A percentile compares a stretch with the other conserved stretches of the same genome.
Conservation (phyloP, 2,329 filamentous ascomycete genomes). For the Xylaria sp. region DNA sequence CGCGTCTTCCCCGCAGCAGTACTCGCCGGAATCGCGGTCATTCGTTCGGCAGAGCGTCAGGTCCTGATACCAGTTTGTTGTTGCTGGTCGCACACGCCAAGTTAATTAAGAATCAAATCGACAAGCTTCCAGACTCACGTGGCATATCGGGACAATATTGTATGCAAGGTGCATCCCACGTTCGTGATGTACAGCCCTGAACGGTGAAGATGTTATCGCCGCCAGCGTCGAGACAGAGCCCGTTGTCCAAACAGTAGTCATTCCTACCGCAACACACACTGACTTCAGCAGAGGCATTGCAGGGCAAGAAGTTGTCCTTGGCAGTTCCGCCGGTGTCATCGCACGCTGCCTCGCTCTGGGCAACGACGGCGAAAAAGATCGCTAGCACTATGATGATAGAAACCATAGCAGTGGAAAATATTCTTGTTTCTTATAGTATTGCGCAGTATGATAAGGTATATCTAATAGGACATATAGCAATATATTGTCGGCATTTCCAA, state of each 20-base stretch:
- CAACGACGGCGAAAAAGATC: neutral
- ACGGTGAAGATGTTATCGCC: constrained; percentile 38
- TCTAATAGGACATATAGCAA: too few relatives aligned
- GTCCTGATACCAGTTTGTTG: constrained; percentile 19
- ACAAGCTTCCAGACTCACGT: constrained; percentile 26
- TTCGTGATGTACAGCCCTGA: constrained; percentile 39
- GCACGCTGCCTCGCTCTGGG: neutral
- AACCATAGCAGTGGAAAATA: too few relatives aligned
- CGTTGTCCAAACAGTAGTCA: constrained; percentile 39
- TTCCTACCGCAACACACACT: constrained; percentile 36
- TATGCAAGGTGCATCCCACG: constrained; percentile 36
- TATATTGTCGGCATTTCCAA: too few relatives aligned
- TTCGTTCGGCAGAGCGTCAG: constrained; percentile 24
- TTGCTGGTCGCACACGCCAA: neutral
- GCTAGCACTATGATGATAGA: too few relatives aligned
- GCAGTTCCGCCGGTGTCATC: constrained; percentile 7
- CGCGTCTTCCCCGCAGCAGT: constrained; percentile 28
- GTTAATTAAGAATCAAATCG: neutral
- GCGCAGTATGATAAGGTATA: too few relatives aligned
- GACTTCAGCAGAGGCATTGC: constrained; percentile 26
- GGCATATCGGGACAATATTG: constrained; percentile 29
- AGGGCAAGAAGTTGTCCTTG: constrained; percentile 28
- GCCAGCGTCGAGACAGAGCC: constrained; percentile 38
- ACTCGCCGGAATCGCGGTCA: constrained; percentile 15
- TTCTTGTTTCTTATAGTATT: too few relatives aligned